Conservation (phyloP, 2,329 filamentous ascomycete genomes). For the Trichophyton benhamiae region DNA sequence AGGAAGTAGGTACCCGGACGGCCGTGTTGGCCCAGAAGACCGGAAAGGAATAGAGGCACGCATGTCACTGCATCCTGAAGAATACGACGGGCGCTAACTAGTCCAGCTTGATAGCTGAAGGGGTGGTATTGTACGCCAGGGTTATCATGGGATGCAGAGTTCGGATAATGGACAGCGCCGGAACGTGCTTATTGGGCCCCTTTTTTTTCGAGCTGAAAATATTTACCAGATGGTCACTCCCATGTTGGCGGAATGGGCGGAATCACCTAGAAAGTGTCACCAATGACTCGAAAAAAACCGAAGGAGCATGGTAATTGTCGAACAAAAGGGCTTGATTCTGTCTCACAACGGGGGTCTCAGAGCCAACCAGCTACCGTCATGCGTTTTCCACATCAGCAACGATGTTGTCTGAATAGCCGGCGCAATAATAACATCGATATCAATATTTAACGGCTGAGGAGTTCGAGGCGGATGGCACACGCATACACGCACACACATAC, state of each 20-base stretch:
- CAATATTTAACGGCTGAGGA: neutral
- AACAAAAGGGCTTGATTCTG: neutral
- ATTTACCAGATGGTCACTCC: neutral
- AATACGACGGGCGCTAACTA: neutral
- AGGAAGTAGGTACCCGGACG: neutral
- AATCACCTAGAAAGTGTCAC: constrained; percentile 1
- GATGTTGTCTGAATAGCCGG: neutral
- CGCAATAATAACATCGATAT: neutral
- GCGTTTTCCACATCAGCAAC: neutral
- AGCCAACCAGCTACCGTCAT: neutral
- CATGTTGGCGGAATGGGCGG: neutral
- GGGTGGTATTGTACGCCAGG: neutral
- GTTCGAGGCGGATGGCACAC: neutral
- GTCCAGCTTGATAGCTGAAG: neutral
- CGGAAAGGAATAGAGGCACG: neutral
- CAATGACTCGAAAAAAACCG: neutral
- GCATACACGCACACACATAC: no score
- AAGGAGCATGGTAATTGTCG: neutral
- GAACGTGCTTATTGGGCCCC: neutral
- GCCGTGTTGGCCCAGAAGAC: neutral
- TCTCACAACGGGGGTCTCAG: neutral
- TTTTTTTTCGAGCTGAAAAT: neutral
- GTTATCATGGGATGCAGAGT: neutral
- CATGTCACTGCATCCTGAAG: neutral
- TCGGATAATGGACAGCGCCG: neutral